phyloP scores from a whole-genome alignment of 495 filamentous ascomycete species.

The Cercophora scortea region DNA sequence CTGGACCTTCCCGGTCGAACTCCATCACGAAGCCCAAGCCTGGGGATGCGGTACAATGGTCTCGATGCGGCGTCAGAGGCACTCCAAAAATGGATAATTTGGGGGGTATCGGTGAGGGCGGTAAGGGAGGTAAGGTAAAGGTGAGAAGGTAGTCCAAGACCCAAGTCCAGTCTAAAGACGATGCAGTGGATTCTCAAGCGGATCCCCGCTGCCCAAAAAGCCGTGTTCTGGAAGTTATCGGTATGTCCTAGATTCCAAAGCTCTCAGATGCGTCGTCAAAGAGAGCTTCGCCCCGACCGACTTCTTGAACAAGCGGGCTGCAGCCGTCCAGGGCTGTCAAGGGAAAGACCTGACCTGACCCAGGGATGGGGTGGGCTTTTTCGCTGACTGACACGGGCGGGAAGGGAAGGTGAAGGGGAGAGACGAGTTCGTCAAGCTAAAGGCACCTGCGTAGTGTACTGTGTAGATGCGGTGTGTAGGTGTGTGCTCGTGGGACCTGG shows the following conservation, averaged over 20 bases:
- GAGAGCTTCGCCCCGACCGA: no score
- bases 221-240: neutral
- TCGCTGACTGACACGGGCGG: neutral
- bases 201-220: conserved; percentile 3
- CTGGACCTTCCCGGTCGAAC: conserved; percentile 13
- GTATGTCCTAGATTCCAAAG: neutral
- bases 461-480: no score
- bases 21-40: conserved; percentile 17
- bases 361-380: neutral
- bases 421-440: conserved; percentile 6
- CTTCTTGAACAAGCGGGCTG: no score
- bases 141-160: no score
- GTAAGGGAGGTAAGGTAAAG: no score
- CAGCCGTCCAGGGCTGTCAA: no score
- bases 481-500: no score
- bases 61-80: no score
- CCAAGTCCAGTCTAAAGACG: no score
- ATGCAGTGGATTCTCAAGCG: neutral
- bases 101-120: no score
- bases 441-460: conserved; percentile 4
- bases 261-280: neutral
- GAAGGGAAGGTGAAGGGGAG: conserved; percentile 1
- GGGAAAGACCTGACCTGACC: no score
- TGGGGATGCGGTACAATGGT: neutral
- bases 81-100: no score